Base-by-base conservation (phyloP, 306 rosid species). In the Astragalus glycyphyllos region DNA sequence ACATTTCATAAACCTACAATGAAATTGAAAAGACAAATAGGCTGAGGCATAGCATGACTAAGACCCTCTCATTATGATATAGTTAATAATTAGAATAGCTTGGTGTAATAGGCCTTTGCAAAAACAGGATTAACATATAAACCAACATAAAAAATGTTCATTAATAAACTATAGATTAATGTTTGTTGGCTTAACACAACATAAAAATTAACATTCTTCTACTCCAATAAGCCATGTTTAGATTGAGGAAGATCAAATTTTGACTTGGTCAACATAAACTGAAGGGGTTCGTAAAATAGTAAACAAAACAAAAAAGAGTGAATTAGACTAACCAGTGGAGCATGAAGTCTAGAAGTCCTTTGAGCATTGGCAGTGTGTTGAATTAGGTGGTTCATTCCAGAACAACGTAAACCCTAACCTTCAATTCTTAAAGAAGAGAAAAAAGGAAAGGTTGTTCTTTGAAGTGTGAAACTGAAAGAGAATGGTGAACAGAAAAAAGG, bases 281-380 rank as follows among this genome's bases (percentile, higher is more conserved):
- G 14, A 63, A 32, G 37, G n/a, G 16, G 23, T 20, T 26, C 31
- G 55, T 31, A 37, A 34, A 31, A 16, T 7, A 5, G 5, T 16
- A 1, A 54, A 54, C 1, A 20, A 20, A 20, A 20, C n/a, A 20
- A 38, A 6, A 37, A 6, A 31, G 59, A 68, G 42, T 51, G 57
- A 65, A 51, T 48, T 47, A 6, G 47, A 78, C 89, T 79, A 47
- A 90, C 96, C 96, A 87, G 82, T 65, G 96, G 91, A 78, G 94
- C 91, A 82, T 87, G 93, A 86, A 82, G 78, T 65, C 91, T 82
- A 50, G 76, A 69, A 29, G 71, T 88, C 83, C 94, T 90, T 48
- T 72, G 84, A 58, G 83, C 83, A 82, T 72, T 78, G 11, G 87
- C 58, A 63, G 92, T 78, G 61, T 70, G 87, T 69, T 74, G 78